Evolutionary conservation across 2,329 filamentous ascomycete genomes (phyloP), one percentile per base, ranked within the genome.

Genomic region (Seiridium unicorne): DNA sequence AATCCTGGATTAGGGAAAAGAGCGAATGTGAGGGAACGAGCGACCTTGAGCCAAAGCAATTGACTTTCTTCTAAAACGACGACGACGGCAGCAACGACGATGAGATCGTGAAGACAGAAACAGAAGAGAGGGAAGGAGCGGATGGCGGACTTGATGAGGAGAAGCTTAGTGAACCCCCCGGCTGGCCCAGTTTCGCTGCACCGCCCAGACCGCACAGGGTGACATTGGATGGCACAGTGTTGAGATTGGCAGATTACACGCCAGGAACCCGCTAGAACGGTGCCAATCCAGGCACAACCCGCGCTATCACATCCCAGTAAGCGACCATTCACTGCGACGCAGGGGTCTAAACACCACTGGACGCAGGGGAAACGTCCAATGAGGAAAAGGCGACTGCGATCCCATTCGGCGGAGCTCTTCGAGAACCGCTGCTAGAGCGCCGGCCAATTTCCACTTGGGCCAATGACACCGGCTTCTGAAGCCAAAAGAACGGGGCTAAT

Each of bases 11-110:
- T 59, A 49, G 62, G 55, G 46, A 59, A 75, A 74, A 66, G 74
- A 76, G 69, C 69, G 76, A 77, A 76, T 75, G 74, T 72, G 68
- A 62, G 61, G 55, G 65, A 70, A 65, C 66, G 68, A 67, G 66
- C 62, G 68, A 66, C 65, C 64, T 65, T 66, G 62, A 66, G 56
- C 60, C 68, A 67, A 67, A 65, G 51, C 70, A 66, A 66, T 62
- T 63, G 26, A 18, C 64, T 32, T 64, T 65, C 58, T 67, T 65
- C 42, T 65, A 64, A 68, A 70, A 66, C 65, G 63, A 70, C 63
- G 66, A 69, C 67, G 65, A 70, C 72, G 63, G 67, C 69, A 66
- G 64, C 70, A 61, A 62, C 63, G 69, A 73, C 70, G 70, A 75
- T 71, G 70, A 65, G 66, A 73, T 69, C 69, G 71, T 72, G 68